Percentiles rank a stretch among this genome's conserved stretches.
Evolutionary conservation across 2,329 filamentous ascomycete genomes (phyloP).

Genomic region (Alternaria brassicae): DNA sequence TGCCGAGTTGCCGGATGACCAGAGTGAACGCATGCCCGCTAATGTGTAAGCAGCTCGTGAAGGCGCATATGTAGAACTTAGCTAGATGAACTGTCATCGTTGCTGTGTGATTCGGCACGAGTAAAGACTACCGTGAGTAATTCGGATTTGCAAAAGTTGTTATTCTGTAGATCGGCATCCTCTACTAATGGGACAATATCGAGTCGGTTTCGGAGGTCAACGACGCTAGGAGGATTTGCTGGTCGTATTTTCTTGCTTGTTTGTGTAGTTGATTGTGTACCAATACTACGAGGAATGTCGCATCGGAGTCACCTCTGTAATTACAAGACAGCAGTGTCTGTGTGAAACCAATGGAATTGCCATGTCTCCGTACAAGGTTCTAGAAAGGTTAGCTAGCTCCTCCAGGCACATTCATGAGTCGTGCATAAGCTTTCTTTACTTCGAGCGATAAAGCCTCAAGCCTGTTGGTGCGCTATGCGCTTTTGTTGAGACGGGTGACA

Average conservation of each 20-base stretch:
- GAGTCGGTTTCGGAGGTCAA: neutral
- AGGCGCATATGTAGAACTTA: too few relatives aligned
- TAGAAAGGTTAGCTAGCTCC: neutral
- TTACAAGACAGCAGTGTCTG: neutral
- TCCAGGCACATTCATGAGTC: neutral
- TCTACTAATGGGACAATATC: neutral
- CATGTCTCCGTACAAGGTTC: neutral
- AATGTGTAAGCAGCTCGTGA: too few relatives aligned
- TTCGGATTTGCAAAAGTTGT: too few relatives aligned
- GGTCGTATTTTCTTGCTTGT: neutral
- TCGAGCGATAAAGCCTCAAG: neutral
- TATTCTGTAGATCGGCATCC: neutral
- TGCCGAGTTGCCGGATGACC: too few relatives aligned
- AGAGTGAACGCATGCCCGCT: too few relatives aligned
- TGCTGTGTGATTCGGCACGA: too few relatives aligned
- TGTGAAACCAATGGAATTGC: neutral
- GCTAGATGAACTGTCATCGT: too few relatives aligned
- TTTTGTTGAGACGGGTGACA: conserved; percentile 1
- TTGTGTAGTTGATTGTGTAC: neutral
- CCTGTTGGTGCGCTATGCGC: conserved; percentile 2
- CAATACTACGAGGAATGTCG: neutral
- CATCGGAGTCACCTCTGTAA: neutral
- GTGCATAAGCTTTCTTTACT: neutral
- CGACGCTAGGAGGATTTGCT: neutral
- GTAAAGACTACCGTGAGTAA: too few relatives aligned